A percentile compares a stretch with the other conserved stretches of the same genome.
phyloP scores from a whole-genome alignment of 2,329 filamentous ascomycete genomes.

The Pseudogymnoascus sp. region DNA sequence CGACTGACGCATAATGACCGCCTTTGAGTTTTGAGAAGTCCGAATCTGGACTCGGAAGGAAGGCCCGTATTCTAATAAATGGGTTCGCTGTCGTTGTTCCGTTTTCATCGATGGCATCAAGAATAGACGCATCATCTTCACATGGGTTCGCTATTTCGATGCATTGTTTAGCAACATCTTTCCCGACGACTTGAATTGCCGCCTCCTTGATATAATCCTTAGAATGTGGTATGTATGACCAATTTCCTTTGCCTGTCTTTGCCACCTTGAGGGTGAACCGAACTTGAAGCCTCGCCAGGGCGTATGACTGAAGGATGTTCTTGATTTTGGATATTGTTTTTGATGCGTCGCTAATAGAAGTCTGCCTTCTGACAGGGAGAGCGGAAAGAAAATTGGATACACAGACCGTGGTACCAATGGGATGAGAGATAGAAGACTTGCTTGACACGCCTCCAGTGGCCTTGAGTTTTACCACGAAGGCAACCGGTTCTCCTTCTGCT shows the following conservation, averaged over 20 bases:
- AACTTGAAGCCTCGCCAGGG: constrained; percentile 55
- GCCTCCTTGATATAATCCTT: constrained; percentile 47
- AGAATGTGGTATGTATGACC: constrained; percentile 53
- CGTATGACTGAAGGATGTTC: constrained; percentile 54
- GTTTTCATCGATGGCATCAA: neutral
- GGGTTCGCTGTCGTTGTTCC: neutral
- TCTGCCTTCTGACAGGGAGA: constrained; percentile 56
- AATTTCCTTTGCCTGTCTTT: constrained; percentile 43
- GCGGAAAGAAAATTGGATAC: constrained; percentile 50
- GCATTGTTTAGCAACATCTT: constrained; percentile 48
- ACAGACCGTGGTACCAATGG: constrained; percentile 61
- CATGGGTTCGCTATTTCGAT: constrained; percentile 28
- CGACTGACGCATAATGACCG: constrained; percentile 59
- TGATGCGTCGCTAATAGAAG: constrained; percentile 46
- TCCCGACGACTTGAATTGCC: constrained; percentile 54
- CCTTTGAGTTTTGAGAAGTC: constrained; percentile 37
- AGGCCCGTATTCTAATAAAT: constrained; percentile 42
- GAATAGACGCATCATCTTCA: neutral
- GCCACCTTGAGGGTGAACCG: constrained; percentile 53
- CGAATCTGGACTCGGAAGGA: constrained; percentile 47
- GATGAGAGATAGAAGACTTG: constrained; percentile 38
- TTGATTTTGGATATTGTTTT: constrained; percentile 52
- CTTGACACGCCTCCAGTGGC: constrained; percentile 32
- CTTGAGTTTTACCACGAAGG: constrained; percentile 39
- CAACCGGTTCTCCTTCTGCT: constrained; percentile 52